Percentiles rank a stretch among this genome's conserved stretches.
phyloP scores from a whole-genome alignment of 2,329 filamentous ascomycete genomes.

The Xylaria sp. region DNA sequence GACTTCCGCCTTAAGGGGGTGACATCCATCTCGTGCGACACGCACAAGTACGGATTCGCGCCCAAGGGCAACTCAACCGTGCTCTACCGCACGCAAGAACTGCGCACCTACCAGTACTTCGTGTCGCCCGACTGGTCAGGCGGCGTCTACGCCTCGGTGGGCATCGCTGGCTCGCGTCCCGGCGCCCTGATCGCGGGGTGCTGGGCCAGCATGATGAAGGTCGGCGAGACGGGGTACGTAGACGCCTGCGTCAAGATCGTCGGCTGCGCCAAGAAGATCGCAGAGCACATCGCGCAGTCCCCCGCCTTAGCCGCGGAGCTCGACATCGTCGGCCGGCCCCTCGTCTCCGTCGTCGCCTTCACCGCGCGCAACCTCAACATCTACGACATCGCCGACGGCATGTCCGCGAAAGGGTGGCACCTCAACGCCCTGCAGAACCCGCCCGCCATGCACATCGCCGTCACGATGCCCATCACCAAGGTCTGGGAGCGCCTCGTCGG shows the following conservation, averaged over 20 bases:
- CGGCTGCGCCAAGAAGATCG: constrained; percentile 82
- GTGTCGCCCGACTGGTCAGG: constrained; percentile 94
- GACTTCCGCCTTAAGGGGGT: constrained; percentile 95
- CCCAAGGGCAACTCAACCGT: constrained; percentile 96
- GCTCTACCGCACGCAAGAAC: constrained; percentile 79
- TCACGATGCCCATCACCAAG: constrained; percentile 83
- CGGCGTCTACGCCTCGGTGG: constrained; percentile 93
- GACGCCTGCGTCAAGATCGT: constrained; percentile 88
- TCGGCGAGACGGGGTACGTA: constrained; percentile 88
- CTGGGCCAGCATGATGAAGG: constrained; percentile 89
- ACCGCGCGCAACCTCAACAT: constrained; percentile 82
- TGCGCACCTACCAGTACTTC: constrained; percentile 94
- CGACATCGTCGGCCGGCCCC: constrained; percentile 79
- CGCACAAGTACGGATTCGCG: constrained; percentile 98
- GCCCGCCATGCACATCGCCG: constrained; percentile 90
- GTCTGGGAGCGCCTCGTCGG: constrained; percentile 79
- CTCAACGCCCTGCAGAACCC: constrained; percentile 92
- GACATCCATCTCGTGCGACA: constrained; percentile 94
- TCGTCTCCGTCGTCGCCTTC: constrained; percentile 92
- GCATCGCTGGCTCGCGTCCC: constrained; percentile 87
- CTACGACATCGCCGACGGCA: constrained; percentile 87
- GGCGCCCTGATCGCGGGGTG: constrained; percentile 94
- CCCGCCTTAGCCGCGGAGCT: constrained; percentile 74
- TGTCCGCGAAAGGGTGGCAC: constrained; percentile 89
- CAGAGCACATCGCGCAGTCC: constrained; percentile 72